Conservation (phyloP, 2,329 filamentous ascomycete genomes). For the Nigrograna mackinnonii region DNA sequence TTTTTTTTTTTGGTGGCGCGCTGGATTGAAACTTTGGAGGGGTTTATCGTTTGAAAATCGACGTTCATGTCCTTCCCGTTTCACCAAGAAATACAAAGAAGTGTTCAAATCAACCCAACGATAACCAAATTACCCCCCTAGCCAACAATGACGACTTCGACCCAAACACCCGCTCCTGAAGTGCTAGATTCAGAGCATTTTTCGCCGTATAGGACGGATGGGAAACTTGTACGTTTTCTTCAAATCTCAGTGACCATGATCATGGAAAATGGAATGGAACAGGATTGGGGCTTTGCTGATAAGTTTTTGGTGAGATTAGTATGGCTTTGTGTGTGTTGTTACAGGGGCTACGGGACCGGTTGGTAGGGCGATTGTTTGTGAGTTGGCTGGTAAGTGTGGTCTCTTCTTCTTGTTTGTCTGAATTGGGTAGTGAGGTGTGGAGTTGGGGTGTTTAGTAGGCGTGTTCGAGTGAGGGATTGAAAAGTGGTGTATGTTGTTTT, state of each 20-base stretch:
- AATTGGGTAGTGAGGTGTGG: not conserved
- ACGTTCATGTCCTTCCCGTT: too few species aligned
- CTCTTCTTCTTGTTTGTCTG: not conserved
- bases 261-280: not conserved
- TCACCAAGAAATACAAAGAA: not conserved
- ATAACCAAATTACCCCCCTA: too few species aligned
- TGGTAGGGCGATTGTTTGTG: constrained; percentile 62
- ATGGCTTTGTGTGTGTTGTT: constrained; percentile 68
- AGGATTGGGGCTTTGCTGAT: not conserved
- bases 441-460: not conserved
- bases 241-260: not conserved
- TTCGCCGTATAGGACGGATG: constrained; percentile 61
- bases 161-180: too few species aligned
- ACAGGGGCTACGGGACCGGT: constrained; percentile 65
- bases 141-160: too few species aligned
- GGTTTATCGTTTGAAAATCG: too few species aligned
- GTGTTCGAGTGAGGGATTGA: not conserved
- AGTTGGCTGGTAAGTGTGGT: constrained; percentile 56
- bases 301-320: constrained; percentile 58
- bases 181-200: constrained; percentile 52
- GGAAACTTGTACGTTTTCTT: constrained; percentile 54
- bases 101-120: not conserved
- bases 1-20: too few species aligned
- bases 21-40: too few species aligned
- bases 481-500: not conserved